A percentile compares a stretch with the other conserved stretches of the same genome.
Conservation (phyloP, 2,329 filamentous ascomycete species). For the Mollisiaceae sp. region DNA sequence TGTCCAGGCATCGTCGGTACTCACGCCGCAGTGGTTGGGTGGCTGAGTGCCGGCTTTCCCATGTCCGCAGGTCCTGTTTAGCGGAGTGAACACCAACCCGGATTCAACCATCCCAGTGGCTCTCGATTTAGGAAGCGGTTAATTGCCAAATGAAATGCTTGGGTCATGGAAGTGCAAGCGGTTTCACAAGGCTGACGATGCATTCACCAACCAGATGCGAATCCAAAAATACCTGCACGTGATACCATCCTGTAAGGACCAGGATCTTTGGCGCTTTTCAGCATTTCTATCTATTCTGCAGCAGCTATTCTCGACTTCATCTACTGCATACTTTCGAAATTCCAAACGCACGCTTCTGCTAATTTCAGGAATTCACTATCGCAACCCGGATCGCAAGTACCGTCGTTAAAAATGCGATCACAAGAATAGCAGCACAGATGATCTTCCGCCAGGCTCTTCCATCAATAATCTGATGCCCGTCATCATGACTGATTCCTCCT, state of each 20-base stretch:
- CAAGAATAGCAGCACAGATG: background rate
- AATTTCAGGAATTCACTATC: background rate
- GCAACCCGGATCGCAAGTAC: background rate
- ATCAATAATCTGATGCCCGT: background rate
- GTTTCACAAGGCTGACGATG: constrained; percentile 6
- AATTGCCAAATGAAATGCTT: constrained; percentile 1
- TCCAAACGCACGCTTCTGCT: background rate
- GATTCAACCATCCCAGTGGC: background rate
- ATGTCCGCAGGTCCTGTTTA: background rate
- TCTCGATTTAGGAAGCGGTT: background rate
- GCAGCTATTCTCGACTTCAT: constrained; percentile 2
- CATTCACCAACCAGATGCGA: background rate
- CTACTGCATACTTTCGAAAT: background rate
- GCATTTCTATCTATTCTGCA: background rate
- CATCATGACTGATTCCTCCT: background rate
- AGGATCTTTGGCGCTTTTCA: background rate
- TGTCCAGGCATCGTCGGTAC: background rate
- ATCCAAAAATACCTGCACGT: background rate
- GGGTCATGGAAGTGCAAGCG: background rate
- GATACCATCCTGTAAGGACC: background rate
- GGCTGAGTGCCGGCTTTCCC: background rate
- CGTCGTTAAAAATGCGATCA: background rate
- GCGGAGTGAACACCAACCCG: background rate
- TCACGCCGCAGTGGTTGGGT: constrained; percentile 10
- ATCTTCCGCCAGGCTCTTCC: background rate